A percentile compares a stretch with the other conserved stretches of the same genome.
phyloP scores from a whole-genome alignment of 768 basidiomycete species.

The Suillus lakei region DNA sequence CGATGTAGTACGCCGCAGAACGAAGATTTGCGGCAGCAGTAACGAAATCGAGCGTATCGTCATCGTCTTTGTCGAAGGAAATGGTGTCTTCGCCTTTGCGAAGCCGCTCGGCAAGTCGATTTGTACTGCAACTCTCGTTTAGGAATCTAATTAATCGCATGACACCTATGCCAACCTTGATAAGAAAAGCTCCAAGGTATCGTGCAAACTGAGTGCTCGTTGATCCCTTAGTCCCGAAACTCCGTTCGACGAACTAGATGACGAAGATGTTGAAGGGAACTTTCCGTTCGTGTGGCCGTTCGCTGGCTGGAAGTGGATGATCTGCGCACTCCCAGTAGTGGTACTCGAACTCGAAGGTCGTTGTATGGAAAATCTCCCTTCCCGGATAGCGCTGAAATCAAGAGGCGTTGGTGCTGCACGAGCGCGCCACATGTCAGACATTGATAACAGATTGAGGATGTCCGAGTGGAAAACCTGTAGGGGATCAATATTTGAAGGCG shows the following conservation, averaged over 20 bases:
- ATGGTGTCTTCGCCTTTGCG: slow-evolving; percentile 71
- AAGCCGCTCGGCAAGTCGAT: slow-evolving; percentile 73
- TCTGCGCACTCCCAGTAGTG: slow-evolving; percentile 16
- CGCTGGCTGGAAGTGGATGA: slow-evolving; percentile 6
- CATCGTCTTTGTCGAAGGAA: slow-evolving; percentile 97
- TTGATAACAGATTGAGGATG: slow-evolving; percentile 85
- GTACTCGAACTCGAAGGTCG: slow-evolving; percentile 26
- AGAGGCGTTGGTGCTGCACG: slow-evolving; percentile 87
- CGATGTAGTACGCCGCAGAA: slow-evolving; percentile 88
- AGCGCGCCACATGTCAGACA: slow-evolving; percentile 97
- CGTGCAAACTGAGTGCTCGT: slow-evolving; percentile 71
- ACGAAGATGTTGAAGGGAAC: slow-evolving; percentile 10
- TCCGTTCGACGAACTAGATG: slow-evolving; percentile 16
- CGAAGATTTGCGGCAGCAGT: slow-evolving; percentile 94
- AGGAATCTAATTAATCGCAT: slow-evolving; percentile 9
- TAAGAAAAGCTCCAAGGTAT: slow-evolving; percentile 83
- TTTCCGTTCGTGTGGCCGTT: slow-evolving; percentile 33
- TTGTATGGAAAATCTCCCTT: slow-evolving; percentile 60
- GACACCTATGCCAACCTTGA: slow-evolving; percentile 61
- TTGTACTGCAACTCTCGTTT: slow-evolving; percentile 56
- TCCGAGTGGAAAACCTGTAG: slow-evolving; percentile 85
- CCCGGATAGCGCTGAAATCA: slow-evolving; percentile 75
- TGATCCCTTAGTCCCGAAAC: slow-evolving; percentile 76
- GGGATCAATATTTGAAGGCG: neutral
- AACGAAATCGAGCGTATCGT: slow-evolving; percentile 96